Evolutionary conservation across 805 yeast genomes (phyloP), one percentile per base, ranked within the genome.

Genomic region (Saturnispora serradocipensis): DNA sequence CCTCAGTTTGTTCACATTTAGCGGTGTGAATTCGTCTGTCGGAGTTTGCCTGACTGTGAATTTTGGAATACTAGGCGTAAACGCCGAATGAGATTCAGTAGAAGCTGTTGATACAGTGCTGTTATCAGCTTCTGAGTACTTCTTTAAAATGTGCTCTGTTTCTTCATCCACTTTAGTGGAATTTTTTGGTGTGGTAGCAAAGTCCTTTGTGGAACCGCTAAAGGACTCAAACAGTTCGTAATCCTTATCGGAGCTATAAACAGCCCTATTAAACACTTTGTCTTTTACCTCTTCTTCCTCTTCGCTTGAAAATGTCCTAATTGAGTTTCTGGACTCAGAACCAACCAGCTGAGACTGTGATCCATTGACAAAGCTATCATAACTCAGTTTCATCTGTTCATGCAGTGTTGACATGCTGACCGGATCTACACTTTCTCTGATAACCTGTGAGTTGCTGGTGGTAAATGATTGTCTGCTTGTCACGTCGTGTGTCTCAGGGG

Each of bases 241-340:
- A 44, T 53, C 58, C 15, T 46, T 35, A 44, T 50, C 46, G 6
- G 24, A 18, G 8, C 13, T 38, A 18, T 38, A 1, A 18, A 4
- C 22, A 18, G 13, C 11, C 18, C 22, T 38, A 18, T 2, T 9
- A 8, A 38, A 11, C 20, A 32, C 27, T 30, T 30, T 10, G 2
- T 30, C 34, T 5, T 30, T 30, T 10, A 30, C 4, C 34, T 30
- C 34, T 11, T 20, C 36, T 15, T 44, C 48, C 20, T 48, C 54
- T 13, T 53, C 51, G 32, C 58, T 55, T 20, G 58, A 55, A 32
- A 55, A 55, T 10, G 58, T 55, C 15, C 34, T 51, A 9, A 52
- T 52, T 3, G 57, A 54, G 22, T 22, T 6, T 18, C n/a, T 39
- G 10, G 54, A 48, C 5, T 28, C 30, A 3, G 49, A 11, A 7